Conservation (phyloP, 2,329 filamentous ascomycete genomes). For the Gaeumannomyces sp. region DNA sequence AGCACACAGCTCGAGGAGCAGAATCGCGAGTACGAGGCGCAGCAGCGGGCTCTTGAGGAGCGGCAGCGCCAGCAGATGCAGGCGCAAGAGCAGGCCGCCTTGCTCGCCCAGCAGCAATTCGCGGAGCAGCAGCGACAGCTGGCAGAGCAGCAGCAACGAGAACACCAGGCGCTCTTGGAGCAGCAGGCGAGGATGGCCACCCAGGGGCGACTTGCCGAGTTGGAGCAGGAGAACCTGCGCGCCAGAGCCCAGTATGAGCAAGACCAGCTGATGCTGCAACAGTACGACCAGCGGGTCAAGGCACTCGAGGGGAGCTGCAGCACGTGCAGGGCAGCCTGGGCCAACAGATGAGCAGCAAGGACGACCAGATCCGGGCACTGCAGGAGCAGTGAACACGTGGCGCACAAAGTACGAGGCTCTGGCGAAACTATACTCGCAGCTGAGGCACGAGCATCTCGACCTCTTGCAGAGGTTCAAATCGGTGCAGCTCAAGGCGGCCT, state of each 20-base stretch:
- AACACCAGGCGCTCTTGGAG: slow-evolving; percentile 81
- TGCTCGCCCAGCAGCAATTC: slow-evolving; percentile 89
- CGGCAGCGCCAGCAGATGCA: slow-evolving; percentile 77
- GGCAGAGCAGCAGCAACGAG: slow-evolving; percentile 81
- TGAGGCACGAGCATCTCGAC: slow-evolving; percentile 91
- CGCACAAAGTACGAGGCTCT: slow-evolving; percentile 93
- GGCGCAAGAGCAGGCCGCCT: slow-evolving; percentile 73
- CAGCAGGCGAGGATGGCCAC: slow-evolving; percentile 93
- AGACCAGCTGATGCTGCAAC: slow-evolving; percentile 95
- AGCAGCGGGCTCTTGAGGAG: slow-evolving; percentile 82
- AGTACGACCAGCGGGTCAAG: slow-evolving; percentile 94
- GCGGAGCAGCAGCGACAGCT: slow-evolving; percentile 88
- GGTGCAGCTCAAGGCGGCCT: slow-evolving; percentile 92
- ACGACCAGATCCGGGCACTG: slow-evolving; percentile 86
- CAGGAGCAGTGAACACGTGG: slow-evolving; percentile 99
- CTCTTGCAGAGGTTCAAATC: slow-evolving; percentile 93
- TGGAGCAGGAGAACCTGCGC: slow-evolving; percentile 91
- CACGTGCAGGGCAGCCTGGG: slow-evolving; percentile 78
- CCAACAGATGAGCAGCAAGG: slow-evolving; percentile 81
- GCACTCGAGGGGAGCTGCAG: slow-evolving; percentile 77
- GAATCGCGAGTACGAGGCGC: slow-evolving; percentile 90
- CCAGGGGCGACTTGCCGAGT: slow-evolving; percentile 87
- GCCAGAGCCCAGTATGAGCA: slow-evolving; percentile 92
- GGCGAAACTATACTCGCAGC: slow-evolving; percentile 93
- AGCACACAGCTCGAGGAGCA: slow-evolving; percentile 85